Conservation (phyloP, 495 filamentous ascomycete genomes). For the Xylaria intraflava region DNA sequence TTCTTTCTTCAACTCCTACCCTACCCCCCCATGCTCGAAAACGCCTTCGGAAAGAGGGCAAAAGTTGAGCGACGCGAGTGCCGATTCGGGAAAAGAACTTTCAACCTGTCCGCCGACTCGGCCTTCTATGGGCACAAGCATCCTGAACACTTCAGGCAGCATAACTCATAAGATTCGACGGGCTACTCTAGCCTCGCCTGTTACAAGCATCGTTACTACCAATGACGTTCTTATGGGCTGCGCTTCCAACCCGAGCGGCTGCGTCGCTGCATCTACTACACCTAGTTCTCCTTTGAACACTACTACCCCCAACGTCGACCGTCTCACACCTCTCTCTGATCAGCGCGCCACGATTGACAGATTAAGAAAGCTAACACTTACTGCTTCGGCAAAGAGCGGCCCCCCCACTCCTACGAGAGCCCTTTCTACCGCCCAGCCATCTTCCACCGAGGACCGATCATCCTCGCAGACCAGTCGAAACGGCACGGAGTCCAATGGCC, state of each 20-base stretch:
- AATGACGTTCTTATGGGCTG: constrained; percentile 62
- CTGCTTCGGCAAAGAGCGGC: constrained; percentile 75
- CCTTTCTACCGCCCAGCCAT: constrained; percentile 52
- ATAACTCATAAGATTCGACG: constrained; percentile 39
- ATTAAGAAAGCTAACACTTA: constrained; percentile 83
- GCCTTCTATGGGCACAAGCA: constrained; percentile 27
- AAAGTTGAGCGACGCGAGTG: constrained; percentile 38
- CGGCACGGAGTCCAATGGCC: constrained; percentile 33
- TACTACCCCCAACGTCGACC: constrained; percentile 41
- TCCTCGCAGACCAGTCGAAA: constrained; percentile 34
- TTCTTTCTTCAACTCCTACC: constrained; percentile 41
- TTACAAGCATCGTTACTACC: constrained; percentile 60
- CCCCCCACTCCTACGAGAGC: constrained; percentile 81
- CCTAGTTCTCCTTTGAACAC: constrained; percentile 48
- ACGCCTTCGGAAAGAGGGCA: constrained; percentile 47
- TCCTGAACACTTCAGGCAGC: constrained; percentile 37
- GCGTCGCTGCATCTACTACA: constrained; percentile 45
- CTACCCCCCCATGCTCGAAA: constrained; percentile 53
- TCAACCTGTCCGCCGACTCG: constrained; percentile 19
- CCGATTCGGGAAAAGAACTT: constrained; percentile 32
- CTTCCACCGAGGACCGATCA: constrained; percentile 33
- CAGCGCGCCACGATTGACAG: constrained; percentile 56
- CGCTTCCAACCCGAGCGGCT: constrained; percentile 66
- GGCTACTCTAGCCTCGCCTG: constrained; percentile 48
- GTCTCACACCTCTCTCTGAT: constrained; percentile 47